phyloP scores from a whole-genome alignment of 2,329 filamentous ascomycete species.

The Ascochyta clinopodiicola region DNA sequence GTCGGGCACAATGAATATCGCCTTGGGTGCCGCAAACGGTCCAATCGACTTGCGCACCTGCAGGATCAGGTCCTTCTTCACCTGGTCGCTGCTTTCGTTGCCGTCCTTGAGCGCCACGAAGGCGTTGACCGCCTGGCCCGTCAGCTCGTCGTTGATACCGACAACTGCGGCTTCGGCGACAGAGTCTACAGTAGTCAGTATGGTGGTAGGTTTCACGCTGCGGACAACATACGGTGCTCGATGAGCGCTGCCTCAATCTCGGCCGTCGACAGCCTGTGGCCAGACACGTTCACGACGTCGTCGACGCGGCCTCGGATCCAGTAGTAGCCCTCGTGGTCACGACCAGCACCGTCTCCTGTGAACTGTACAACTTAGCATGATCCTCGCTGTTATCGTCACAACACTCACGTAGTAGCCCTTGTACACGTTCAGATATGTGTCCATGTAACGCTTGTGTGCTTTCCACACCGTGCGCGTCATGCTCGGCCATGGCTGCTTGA shows the following conservation, averaged over 20 bases:
- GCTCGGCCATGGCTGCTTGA: conserved; percentile 98
- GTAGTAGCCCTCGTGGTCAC: conserved; percentile 98
- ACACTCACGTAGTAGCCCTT: conserved; percentile 91
- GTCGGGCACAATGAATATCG: conserved; percentile 87
- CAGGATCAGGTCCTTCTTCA: conserved; percentile 91
- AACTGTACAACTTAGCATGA: conserved; percentile 61
- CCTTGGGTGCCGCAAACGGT: conserved; percentile 95
- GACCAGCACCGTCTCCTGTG: conserved; percentile 90
- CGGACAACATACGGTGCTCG: conserved; percentile 71
- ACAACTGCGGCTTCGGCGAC: conserved; percentile 96
- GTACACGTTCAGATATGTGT: conserved; percentile 97
- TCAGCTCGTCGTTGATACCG: conserved; percentile 89
- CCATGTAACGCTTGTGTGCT: conserved; percentile 97
- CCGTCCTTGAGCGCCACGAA: conserved; percentile 93
- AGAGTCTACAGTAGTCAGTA: conserved; percentile 55
- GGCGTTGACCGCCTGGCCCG: conserved; percentile 95
- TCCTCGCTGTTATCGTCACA: background rate
- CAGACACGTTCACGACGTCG: conserved; percentile 97
- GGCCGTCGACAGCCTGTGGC: conserved; percentile 93
- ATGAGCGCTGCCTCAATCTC: conserved; percentile 98
- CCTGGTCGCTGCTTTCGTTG: conserved; percentile 75
- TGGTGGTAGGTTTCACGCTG: background rate
- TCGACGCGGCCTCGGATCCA: conserved; percentile 99
- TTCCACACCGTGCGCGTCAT: conserved; percentile 99
- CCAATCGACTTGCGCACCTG: conserved; percentile 98